These are phyloP conservation scores for Cyclotella choctawhatcheeana DNA, from an alignment of 108 stramenopile genomes.

Conservation along the genomic window DNA sequence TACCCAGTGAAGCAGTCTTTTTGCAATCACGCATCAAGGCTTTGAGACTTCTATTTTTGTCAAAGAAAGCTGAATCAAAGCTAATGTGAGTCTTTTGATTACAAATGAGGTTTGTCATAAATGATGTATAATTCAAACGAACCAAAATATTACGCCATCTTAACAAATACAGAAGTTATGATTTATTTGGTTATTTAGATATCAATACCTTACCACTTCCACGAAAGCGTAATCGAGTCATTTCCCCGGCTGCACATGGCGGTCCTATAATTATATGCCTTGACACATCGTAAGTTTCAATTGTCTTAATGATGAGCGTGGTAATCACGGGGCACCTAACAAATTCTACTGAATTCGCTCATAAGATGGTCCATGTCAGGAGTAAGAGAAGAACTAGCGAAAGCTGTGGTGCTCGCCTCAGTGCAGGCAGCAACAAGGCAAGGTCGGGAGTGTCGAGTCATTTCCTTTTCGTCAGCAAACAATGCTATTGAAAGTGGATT, in stretches of 20 bases:
- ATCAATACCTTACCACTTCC: slow-evolving; percentile 58
- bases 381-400: slow-evolving; percentile 66
- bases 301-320: too few species aligned
- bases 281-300: slow-evolving; percentile 63
- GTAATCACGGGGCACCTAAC: too few species aligned
- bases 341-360: too few species aligned
- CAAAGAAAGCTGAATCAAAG: slow-evolving; percentile 72
- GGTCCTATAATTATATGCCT: slow-evolving; percentile 79
- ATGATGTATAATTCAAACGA: too few species aligned
- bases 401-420: slow-evolving; percentile 78
- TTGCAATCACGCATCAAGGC: slow-evolving; percentile 48
- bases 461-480: slow-evolving; percentile 66
- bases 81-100: slow-evolving; percentile 40
- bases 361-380: slow-evolving; percentile 78
- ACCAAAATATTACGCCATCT: too few species aligned
- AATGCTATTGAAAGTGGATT: slow-evolving; percentile 60
- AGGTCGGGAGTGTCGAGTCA: slow-evolving; percentile 64
- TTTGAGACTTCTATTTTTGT: slow-evolving; percentile 68
- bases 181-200: slow-evolving; percentile 67
- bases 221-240: slow-evolving; percentile 29
- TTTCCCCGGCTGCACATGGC: slow-evolving; percentile 64
- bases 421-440: slow-evolving; percentile 66
- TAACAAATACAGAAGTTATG: slow-evolving; percentile 52
- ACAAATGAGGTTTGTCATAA: too few species aligned
- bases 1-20: slow-evolving; percentile 76